phyloP scores from a whole-genome alignment of 192 early-diverging fungal genomes.

The Spizellomyces punctatus region DNA sequence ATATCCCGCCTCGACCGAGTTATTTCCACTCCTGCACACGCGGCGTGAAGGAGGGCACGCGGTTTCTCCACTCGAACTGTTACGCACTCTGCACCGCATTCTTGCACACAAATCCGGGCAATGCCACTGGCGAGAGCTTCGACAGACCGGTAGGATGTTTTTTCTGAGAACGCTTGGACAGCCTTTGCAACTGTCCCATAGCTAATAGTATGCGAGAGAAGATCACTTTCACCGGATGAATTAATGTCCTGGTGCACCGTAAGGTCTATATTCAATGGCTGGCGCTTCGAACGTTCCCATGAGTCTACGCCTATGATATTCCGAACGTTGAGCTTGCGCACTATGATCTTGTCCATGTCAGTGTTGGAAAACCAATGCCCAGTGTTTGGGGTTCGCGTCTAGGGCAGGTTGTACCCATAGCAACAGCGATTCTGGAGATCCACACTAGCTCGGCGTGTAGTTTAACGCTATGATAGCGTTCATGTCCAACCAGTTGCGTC shows the following conservation, averaged over 20 bases:
- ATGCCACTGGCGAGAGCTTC: constrained; percentile 90
- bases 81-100: constrained; percentile 78
- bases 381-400: too few species aligned
- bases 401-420: too few species aligned
- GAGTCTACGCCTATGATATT: constrained; percentile 88
- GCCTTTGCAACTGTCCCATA: constrained; percentile 80
- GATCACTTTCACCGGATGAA: constrained; percentile 77
- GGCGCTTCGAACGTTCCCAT: constrained; percentile 88
- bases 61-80: constrained; percentile 81
- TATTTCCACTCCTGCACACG: constrained; percentile 85
- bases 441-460: too few species aligned
- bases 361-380: background rate
- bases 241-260: constrained; percentile 74
- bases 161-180: constrained; percentile 76
- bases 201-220: constrained; percentile 78
- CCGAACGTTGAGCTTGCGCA: constrained; percentile 79
- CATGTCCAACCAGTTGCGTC: too few species aligned
- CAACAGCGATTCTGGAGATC: too few species aligned
- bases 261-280: constrained; percentile 83
- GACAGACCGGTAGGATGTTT: constrained; percentile 72
- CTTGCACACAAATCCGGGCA: constrained; percentile 75
- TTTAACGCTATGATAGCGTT: too few species aligned
- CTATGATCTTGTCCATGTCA: constrained; percentile 35
- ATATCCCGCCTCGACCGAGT: constrained; percentile 71
- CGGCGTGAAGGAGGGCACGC: constrained; percentile 87